Evolutionary conservation across 495 filamentous ascomycete species (phyloP), one percentile per base, ranked within the genome.

Genomic region (Penicillium coprophilum): DNA sequence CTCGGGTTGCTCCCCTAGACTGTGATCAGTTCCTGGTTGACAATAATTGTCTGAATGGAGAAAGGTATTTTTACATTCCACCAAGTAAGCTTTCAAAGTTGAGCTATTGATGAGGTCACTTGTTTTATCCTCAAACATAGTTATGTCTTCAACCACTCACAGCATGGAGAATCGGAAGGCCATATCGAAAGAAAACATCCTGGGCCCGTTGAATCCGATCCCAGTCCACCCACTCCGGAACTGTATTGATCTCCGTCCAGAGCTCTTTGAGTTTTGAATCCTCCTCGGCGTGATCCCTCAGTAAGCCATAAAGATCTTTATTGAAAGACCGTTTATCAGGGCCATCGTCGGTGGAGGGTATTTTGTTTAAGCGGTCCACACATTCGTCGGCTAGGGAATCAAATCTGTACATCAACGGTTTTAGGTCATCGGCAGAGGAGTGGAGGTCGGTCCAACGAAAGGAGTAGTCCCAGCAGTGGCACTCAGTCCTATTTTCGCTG

Each of bases 171-270:
- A 80, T 82, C 4, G 87, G 81, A 17, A 81, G 83, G 20, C 83
- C 87, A 65, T 93, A 94, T 19, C 90, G 82, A 64, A 85, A 88
- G 62, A 87, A 88, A 1, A 87, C 78, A 46, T 81, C 75, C 50
- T 80, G 77, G 8, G 73, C 77, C 62, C 88, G 72, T 58, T 80
- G 72, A 59, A 96, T 87, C 65, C 91, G 88, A 10, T 80, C 77
- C 89, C 88, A 94, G 67, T 91, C 84, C 1, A 95, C 90, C 90
- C 90, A 95, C 13, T 78, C 71, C 0, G 89, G 91, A 19, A 91
- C 69, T 1, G 81, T 85, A 60, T 85, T 87, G 47, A 90, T 74
- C 63, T 93, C 78, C 0, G 58, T 65, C 90, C 89, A 92, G 6
- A 95, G 65, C 31, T 78, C 62, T 9, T 71, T 60, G 30, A 92